Percentiles rank a stretch among this genome's conserved stretches.
Conservation (phyloP, 2,329 filamentous ascomycete species). For the Biscogniauxia mediterranea region DNA sequence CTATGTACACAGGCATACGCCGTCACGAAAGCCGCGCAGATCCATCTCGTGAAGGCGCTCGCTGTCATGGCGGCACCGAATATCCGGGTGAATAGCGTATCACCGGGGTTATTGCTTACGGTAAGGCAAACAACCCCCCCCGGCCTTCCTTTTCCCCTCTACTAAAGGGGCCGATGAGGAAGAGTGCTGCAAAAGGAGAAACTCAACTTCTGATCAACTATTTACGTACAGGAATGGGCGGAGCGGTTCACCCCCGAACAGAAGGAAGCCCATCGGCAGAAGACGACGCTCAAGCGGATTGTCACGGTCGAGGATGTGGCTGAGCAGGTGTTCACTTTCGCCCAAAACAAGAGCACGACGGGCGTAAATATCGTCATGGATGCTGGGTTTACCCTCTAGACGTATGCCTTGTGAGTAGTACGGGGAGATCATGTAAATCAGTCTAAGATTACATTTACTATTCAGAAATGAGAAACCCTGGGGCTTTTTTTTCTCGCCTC, state of each 20-base stretch:
- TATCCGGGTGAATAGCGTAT: constrained; percentile 59
- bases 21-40: constrained; percentile 73
- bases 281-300: constrained; percentile 58
- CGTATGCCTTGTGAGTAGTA: no score
- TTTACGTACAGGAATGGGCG: constrained; percentile 56
- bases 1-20: constrained; percentile 58
- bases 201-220: constrained; percentile 5
- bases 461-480: no score
- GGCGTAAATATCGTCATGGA: constrained; percentile 54
- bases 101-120: constrained; percentile 51
- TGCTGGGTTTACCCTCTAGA: constrained; percentile 34
- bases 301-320: constrained; percentile 57
- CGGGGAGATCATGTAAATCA: neutral
- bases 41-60: constrained; percentile 56
- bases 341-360: constrained; percentile 47
- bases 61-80: constrained; percentile 52
- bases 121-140: constrained; percentile 30
- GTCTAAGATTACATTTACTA: no score
- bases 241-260: constrained; percentile 55
- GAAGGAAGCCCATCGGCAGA: constrained; percentile 52
- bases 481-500: no score
- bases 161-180: neutral
- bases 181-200: neutral
- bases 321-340: constrained; percentile 50
- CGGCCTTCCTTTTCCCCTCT: neutral